Base-by-base conservation (phyloP, 306 rosid species). In the Cicer cuneatum region DNA sequence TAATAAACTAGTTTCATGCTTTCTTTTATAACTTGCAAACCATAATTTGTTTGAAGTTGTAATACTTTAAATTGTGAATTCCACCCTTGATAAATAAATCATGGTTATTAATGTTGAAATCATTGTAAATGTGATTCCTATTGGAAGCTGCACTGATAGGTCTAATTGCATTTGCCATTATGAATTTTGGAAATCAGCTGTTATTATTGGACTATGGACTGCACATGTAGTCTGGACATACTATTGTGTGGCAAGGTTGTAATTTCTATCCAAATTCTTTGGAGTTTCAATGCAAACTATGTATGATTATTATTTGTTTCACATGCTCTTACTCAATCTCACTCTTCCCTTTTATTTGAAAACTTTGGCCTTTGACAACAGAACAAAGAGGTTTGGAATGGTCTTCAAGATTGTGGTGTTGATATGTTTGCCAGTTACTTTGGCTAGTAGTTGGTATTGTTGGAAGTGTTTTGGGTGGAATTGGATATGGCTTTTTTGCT, bases 151-250 rank as follows among this genome's bases (percentile, higher is more conserved):
- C 77, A 21, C 39, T 89, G 77, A 81, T 89, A 56, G 86, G 85
- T 59, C 89, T 89, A 49, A 57, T 85, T 54, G 85, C 78, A 68
- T 75, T 73, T 35, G 53, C 73, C 66, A 85, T 89, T 74, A 66
- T 89, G 19, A 54, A 81, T 6, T 21, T 84, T 79, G 96, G 89
- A 76, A 92, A 92, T 83, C 88, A 29, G 71, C 89, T 74, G 83
- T 88, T 2, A 84, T 88, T 38, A 37, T 78, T 75, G 97, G 88
- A 46, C 96, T 92, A 18, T 92, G 91, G 95, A 41, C 79, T 69
- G 90, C 93, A 5, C 96, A 92, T 86, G 80, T 88, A 19, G 6
- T 89, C 35, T 92, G 96, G 93, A 92, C 89, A 42, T 84, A 77
- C 74, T 88, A 76, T 80, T 86, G 97, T 80, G 83, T 85, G 40